phyloP scores from a whole-genome alignment of 495 filamentous ascomycete genomes.

The Extremus antarcticus region DNA sequence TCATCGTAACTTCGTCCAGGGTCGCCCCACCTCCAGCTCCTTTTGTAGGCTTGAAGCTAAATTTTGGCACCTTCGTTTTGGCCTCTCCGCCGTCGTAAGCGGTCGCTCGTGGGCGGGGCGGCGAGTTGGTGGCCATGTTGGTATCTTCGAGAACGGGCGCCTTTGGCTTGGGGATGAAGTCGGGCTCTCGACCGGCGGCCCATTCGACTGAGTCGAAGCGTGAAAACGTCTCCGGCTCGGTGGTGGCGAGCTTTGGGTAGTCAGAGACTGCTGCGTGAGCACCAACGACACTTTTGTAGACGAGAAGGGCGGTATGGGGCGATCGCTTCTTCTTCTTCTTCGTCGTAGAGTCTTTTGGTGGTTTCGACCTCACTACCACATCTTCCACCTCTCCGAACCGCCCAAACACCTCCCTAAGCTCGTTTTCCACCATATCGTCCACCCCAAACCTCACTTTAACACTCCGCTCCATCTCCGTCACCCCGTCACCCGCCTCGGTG shows the following conservation, averaged over 20 bases:
- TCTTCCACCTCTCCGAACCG: slow-evolving; percentile 48
- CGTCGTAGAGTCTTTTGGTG: slow-evolving; percentile 27
- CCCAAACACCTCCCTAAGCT: slow-evolving; percentile 40
- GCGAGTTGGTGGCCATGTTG: background rate
- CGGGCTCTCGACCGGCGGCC: slow-evolving; percentile 42
- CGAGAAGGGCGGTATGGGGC: slow-evolving; percentile 31
- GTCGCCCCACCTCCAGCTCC: slow-evolving; percentile 34
- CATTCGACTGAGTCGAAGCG: slow-evolving; percentile 46
- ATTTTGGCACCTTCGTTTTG: slow-evolving; percentile 6
- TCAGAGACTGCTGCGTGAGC: slow-evolving; percentile 52
- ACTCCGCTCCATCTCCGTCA: slow-evolving; percentile 42
- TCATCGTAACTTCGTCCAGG: slow-evolving; percentile 49
- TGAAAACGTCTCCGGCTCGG: slow-evolving; percentile 34
- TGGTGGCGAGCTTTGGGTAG: slow-evolving; percentile 32
- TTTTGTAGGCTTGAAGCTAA: slow-evolving; percentile 13
- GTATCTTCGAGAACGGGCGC: background rate
- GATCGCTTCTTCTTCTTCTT: slow-evolving; percentile 32
- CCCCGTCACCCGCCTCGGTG: background rate
- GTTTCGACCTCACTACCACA: slow-evolving; percentile 43
- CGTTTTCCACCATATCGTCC: background rate
- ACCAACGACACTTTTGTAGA: slow-evolving; percentile 48
- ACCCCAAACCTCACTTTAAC: slow-evolving; percentile 44
- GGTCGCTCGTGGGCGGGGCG: background rate
- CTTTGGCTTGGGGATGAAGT: slow-evolving; percentile 15
- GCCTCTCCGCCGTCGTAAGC: background rate